Evolutionary conservation across 352 stramenopile species (phyloP).

Genomic region (Globisporangium heterothallicum): DNA sequence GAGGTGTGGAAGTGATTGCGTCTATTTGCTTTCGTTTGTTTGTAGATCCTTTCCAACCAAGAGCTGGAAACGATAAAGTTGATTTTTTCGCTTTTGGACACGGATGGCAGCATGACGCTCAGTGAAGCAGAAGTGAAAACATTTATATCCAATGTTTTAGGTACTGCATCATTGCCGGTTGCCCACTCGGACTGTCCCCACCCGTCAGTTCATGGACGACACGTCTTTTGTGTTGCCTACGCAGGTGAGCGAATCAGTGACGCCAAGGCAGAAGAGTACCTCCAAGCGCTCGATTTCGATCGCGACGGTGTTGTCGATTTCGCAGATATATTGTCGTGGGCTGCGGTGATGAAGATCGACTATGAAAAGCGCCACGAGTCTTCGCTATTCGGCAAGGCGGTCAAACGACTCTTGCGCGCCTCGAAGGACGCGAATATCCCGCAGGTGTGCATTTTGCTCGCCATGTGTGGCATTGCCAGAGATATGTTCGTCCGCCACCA

Average conservation of each 20-base stretch:
- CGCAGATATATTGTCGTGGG: constrained; percentile 70
- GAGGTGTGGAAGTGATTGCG: not conserved
- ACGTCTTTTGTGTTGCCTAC: not conserved
- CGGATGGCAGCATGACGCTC: constrained; percentile 63
- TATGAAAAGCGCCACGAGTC: constrained; percentile 20
- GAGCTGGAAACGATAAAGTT: constrained; percentile 79
- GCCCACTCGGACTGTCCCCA: not conserved
- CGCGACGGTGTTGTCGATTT: constrained; percentile 72
- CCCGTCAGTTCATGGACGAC: too few relatives aligned
- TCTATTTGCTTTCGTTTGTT: not conserved
- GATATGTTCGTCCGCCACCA: constrained; percentile 7
- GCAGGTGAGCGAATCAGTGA: constrained; percentile 53
- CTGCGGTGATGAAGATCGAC: constrained; percentile 64
- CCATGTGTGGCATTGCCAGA: constrained; percentile 11
- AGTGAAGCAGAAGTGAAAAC: constrained; percentile 43
- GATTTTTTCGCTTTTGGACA: constrained; percentile 78
- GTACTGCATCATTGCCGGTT: constrained; percentile 17
- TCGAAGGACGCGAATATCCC: constrained; percentile 14
- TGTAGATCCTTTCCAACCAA: constrained; percentile 41
- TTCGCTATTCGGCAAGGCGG: not conserved
- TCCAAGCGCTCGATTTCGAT: constrained; percentile 72
- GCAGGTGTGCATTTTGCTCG: constrained; percentile 25
- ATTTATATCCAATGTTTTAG: constrained; percentile 75
- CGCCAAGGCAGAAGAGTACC: constrained; percentile 45
- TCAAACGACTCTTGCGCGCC: not conserved